These are phyloP conservation scores for Aureobasidium sp. DNA, from an alignment of 2,329 filamentous ascomycete species.

Conservation along the genomic window DNA sequence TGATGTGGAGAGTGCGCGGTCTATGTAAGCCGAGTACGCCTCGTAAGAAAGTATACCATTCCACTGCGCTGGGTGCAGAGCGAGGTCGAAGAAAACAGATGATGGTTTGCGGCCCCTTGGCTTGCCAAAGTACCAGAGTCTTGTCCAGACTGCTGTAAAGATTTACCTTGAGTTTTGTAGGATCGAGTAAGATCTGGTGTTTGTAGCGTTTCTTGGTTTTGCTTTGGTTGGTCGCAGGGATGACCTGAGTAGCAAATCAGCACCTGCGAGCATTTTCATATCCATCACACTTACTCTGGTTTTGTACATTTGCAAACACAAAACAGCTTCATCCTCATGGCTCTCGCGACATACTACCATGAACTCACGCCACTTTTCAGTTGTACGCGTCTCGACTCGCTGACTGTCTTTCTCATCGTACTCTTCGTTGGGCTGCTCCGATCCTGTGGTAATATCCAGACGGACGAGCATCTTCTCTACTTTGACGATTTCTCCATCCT, in stretches of 20 bases:
- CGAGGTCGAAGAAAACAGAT: conserved; percentile 58
- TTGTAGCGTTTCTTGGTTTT: conserved; percentile 49
- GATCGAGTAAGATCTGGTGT: conserved; percentile 51
- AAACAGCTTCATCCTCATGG: conserved; percentile 47
- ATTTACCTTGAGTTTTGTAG: conserved; percentile 50
- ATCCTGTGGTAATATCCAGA: conserved; percentile 43
- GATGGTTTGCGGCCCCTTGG: conserved; percentile 46
- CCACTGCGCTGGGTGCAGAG: conserved; percentile 54
- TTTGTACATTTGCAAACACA: conserved; percentile 54
- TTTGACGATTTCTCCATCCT: conserved; percentile 57
- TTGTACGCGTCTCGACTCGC: conserved; percentile 49
- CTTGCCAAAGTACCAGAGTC: conserved; percentile 57
- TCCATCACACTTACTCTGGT: conserved; percentile 29
- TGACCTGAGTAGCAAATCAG: conserved; percentile 36
- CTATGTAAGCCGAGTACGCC: conserved; percentile 54
- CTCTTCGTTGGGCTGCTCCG: conserved; percentile 48
- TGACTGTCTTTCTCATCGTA: conserved; percentile 59
- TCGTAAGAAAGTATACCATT: conserved; percentile 62
- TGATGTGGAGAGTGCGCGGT: conserved; percentile 50
- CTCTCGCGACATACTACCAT: conserved; percentile 55
- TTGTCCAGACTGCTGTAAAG: conserved; percentile 62
- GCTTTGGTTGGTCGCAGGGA: conserved; percentile 49
- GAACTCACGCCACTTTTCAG: conserved; percentile 62
- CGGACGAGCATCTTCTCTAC: conserved; percentile 63
- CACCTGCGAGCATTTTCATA: conserved; percentile 12